Conservation (phyloP, 768 basidiomycete species). For the Rhodotorula babjevae region DNA sequence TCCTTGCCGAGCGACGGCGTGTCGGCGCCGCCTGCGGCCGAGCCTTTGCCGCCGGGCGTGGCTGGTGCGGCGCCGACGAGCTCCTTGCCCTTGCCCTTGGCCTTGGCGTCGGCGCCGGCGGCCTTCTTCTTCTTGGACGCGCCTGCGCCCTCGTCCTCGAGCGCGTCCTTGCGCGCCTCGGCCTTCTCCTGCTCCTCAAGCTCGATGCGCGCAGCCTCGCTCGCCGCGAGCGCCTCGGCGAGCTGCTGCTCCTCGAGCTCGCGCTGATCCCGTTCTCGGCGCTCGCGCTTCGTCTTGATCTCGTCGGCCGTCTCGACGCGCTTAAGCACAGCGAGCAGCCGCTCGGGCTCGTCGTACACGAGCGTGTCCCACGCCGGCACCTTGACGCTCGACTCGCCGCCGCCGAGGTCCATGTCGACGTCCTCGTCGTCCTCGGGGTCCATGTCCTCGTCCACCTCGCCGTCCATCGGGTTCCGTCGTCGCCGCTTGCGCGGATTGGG, state of each 20-base stretch:
- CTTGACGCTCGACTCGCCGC: conserved; percentile 5
- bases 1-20: conserved; percentile 21
- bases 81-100: conserved; percentile 12
- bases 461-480: conserved; percentile 61
- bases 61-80: conserved; percentile 6
- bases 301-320: conserved; percentile 80
- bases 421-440: conserved; percentile 73
- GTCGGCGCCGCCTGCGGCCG: not conserved
- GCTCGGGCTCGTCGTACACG: conserved; percentile 71
- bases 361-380: conserved; percentile 77
- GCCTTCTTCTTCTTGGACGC: conserved; percentile 25
- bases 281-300: conserved; percentile 63
- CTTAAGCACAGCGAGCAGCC: conserved; percentile 70
- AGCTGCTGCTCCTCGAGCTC: conserved; percentile 49
- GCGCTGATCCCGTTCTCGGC: conserved; percentile 65
- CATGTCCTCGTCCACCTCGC: conserved; percentile 47
- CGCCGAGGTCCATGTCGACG: conserved; percentile 46
- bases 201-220: conserved; percentile 44
- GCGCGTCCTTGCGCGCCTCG: not conserved
- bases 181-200: conserved; percentile 6
- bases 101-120: conserved; percentile 48
- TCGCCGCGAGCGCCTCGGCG: conserved; percentile 44
- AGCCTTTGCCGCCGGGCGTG: conserved; percentile 7
- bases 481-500: conserved; percentile 50
- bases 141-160: not conserved